phyloP scores from a whole-genome alignment of 208 protist species.

The Leishmania turanica region DNA sequence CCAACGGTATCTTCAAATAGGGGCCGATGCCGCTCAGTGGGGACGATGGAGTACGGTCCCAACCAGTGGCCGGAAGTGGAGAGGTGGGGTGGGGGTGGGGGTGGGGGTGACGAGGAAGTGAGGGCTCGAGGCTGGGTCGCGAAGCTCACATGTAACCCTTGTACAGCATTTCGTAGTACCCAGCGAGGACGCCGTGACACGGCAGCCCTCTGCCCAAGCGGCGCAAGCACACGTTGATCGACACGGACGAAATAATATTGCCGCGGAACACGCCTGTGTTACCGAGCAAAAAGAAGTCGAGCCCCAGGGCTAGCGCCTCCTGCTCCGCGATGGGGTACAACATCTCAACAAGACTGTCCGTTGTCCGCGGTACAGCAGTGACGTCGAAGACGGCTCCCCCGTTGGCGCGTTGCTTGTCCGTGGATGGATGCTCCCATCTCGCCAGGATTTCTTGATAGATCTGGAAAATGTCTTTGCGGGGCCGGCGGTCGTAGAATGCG shows the following conservation, averaged over 20 bases:
- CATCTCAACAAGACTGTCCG: background rate
- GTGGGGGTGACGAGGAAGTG: background rate
- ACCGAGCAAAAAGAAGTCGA: slow-evolving; percentile 32
- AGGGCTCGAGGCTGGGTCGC: background rate
- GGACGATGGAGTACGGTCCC: background rate
- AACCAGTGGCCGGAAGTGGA: background rate
- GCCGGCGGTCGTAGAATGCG: slow-evolving; percentile 18
- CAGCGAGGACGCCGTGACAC: slow-evolving; percentile 18
- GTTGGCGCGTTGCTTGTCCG: background rate
- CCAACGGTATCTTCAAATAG: background rate
- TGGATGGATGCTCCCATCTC: background rate
- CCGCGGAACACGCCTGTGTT: slow-evolving; percentile 30
- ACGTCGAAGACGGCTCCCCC: background rate
- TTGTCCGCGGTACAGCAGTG: background rate
- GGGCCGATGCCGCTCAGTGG: background rate
- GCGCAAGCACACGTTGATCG: slow-evolving; percentile 25
- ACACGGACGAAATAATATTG: slow-evolving; percentile 11
- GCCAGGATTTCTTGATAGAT: background rate
- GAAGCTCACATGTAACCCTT: slow-evolving; percentile 14
- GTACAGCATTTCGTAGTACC: slow-evolving; percentile 28
- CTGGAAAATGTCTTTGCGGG: background rate
- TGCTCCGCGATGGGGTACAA: slow-evolving; percentile 22
- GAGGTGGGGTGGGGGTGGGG: background rate
- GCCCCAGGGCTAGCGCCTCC: slow-evolving; percentile 17
- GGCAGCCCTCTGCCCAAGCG: slow-evolving; percentile 23